A percentile compares a stretch with the other conserved stretches of the same genome.
Evolutionary conservation across 305 asterid genomes (phyloP).

Genomic region (Fraxinus sp.): DNA sequence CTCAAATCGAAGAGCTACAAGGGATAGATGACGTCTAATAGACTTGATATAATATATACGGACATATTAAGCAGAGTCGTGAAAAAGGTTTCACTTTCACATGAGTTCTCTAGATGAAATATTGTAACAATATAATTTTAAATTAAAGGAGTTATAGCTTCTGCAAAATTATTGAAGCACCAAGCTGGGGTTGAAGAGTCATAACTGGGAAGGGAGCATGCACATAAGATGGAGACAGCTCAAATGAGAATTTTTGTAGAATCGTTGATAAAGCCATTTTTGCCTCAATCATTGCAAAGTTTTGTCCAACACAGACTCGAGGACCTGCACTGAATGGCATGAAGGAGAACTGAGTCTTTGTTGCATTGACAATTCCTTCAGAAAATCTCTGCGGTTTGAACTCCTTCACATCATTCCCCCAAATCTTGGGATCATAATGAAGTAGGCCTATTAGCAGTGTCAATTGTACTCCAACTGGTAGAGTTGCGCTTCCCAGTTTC

Average conservation of each 20-base stretch:
- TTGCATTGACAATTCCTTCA: slow-evolving; percentile 22
- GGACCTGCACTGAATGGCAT: slow-evolving; percentile 31
- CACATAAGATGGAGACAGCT: slow-evolving; percentile 22
- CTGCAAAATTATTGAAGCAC: slow-evolving; percentile 22
- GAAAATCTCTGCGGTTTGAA: slow-evolving; percentile 33
- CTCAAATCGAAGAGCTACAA: neutral
- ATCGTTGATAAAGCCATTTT: slow-evolving; percentile 27
- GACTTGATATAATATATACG: neutral
- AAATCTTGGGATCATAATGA: slow-evolving; percentile 26
- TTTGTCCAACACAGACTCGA: slow-evolving; percentile 32
- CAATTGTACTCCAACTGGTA: slow-evolving; percentile 15
- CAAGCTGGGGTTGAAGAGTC: slow-evolving; percentile 28
- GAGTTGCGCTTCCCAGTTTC: slow-evolving; percentile 9
- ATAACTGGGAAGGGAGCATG: slow-evolving; percentile 15
- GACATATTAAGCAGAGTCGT: neutral
- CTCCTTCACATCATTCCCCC: slow-evolving; percentile 38
- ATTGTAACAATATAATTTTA: neutral
- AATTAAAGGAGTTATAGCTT: neutral
- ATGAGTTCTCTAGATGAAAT: neutral
- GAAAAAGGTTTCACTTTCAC: neutral
- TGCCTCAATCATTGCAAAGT: slow-evolving; percentile 28
- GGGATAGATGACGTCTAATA: neutral
- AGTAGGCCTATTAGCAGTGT: neutral
- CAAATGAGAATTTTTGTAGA: slow-evolving; percentile 15
- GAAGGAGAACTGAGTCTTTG: slow-evolving; percentile 22